Base-by-base conservation (phyloP, 192 early-diverging fungal genomes). In the Glomus cerebriforme region DNA sequence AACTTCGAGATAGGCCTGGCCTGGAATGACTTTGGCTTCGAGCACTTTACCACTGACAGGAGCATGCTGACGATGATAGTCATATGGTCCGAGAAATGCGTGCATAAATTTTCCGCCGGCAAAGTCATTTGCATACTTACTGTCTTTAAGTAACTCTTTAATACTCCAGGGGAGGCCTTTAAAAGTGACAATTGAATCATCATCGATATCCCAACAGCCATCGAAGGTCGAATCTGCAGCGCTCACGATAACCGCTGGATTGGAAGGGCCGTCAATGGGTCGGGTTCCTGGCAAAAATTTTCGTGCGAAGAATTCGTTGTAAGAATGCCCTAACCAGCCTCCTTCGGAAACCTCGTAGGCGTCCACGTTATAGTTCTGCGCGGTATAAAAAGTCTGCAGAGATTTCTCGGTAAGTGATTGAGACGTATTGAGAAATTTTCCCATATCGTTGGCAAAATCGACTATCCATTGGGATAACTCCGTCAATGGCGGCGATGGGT, bases 101-200 rank as follows among this genome's bases (percentile, higher is more conserved):
- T 72, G 70, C 70, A 72, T 72, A 72, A 72, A 72, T 72, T 45
- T 72, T n/a, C 70, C 70, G 1, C 26, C 26, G 2, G 70, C 70
- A 72, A 72, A 72, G 0, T 72, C 26, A 45, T 27, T 19, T 45
- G 12, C 9, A 13, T 72, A 72, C 8, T 27, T 13, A 72, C 70
- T 72, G 37, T 72, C 2, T 54, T 19, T n/a, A 72, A 72, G 70
- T 72, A 72, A 72, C 26, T 72, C 70, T 6, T 15, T n/a, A 72
- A 72, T 54, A n/a, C 24, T 49, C 70, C 70, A 72, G 10, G 70
- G 45, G 0, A 72, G 39, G 45, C 39, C 26, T 72, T 72, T 72
- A 2, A 72, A 72, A 72, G 5, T 0, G 1, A 72, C n/a, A 29
- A 54, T 49, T 31, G 70, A 72, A 72, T 27, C 7, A 13, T 6